Evolutionary conservation across 2,329 filamentous ascomycete species (phyloP), one percentile per base, ranked within the genome.

Genomic region (Colletotrichum sp.): DNA sequence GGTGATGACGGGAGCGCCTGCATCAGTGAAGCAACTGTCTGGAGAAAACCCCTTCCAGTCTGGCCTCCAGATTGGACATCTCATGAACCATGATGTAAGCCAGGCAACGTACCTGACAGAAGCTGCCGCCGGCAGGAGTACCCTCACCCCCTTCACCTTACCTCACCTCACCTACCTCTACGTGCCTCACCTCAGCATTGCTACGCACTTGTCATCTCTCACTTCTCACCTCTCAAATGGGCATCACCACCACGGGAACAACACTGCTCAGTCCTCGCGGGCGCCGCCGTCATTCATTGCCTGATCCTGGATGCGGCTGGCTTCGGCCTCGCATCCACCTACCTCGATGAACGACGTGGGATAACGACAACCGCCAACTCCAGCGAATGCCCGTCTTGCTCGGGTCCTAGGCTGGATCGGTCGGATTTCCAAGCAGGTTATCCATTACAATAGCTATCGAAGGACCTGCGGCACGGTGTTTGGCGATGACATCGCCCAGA

Each of bases 251-350:
- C 29, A 49, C 22, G 63, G 62, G 27, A 73, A 64, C 27, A 59
- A 65, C 30, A 29, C 11, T 29, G 16, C 62, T 22, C 49, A 64
- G 8, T 44, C 16, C 34, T 22, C 32, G 49, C 65, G 44, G 49
- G 34, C 62, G 36, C 52, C 57, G 7, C 59, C 49, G 49, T 30
- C 34, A 65, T 73, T 30, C 34, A 69, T 76, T 65, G 64, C 70
- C 70, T 76, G 70, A 59, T 61, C 16, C 57, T 32, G 70, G 27
- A 52, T 57, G 44, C 73, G 73, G 70, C 70, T 76, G 64, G 57
- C 70, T 49, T 73, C 73, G 73, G 73, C 73, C 68, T 73, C 70
- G 44, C 70, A 25, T 73, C 44, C 29, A 73, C 15, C 30, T 57
- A 27, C 57, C 49, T 68, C 44, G 32, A 44, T 29, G 19, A 57